Evolutionary conservation across 139 green algal genomes (phyloP).

Genomic region (Haematococcus sp.): DNA sequence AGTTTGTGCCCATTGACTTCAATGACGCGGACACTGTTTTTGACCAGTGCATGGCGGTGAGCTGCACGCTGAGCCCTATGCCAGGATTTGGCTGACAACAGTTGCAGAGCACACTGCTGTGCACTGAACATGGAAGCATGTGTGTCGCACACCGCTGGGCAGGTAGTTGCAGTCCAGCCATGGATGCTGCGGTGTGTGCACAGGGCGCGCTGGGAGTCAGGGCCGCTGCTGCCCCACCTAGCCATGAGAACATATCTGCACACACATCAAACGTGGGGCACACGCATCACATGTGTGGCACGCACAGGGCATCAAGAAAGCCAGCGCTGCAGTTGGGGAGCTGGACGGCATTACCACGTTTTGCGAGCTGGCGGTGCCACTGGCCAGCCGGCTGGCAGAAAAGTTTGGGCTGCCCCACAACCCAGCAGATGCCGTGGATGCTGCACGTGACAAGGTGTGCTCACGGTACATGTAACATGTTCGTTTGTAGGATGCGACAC

Average conservation of each 20-base stretch:
- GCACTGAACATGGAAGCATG: no score
- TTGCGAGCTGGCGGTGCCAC: slow-evolving; percentile 84
- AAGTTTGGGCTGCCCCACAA: slow-evolving; percentile 73
- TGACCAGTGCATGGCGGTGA: slow-evolving; percentile 67
- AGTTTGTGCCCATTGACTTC: slow-evolving; percentile 85
- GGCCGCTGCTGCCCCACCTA: no score
- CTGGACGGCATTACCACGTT: slow-evolving; percentile 86
- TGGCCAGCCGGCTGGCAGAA: slow-evolving; percentile 78
- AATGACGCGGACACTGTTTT: slow-evolving; percentile 74
- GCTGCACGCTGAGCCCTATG: neutral
- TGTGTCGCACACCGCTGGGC: no score
- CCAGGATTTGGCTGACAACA: neutral
- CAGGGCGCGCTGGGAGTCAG: no score
- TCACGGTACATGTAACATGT: neutral
- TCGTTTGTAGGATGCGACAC: neutral
- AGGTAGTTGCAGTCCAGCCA: no score
- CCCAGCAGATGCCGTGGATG: slow-evolving; percentile 68
- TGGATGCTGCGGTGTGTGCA: no score
- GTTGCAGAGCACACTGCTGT: no score
- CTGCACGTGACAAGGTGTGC: slow-evolving; percentile 79
- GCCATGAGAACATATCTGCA: no score
- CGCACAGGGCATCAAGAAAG: slow-evolving; percentile 33
- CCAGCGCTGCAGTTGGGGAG: slow-evolving; percentile 46
- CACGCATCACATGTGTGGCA: no score
- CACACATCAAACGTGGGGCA: no score